phyloP scores from a whole-genome alignment of 345 rosid species.

The Eutrema japonicum region DNA sequence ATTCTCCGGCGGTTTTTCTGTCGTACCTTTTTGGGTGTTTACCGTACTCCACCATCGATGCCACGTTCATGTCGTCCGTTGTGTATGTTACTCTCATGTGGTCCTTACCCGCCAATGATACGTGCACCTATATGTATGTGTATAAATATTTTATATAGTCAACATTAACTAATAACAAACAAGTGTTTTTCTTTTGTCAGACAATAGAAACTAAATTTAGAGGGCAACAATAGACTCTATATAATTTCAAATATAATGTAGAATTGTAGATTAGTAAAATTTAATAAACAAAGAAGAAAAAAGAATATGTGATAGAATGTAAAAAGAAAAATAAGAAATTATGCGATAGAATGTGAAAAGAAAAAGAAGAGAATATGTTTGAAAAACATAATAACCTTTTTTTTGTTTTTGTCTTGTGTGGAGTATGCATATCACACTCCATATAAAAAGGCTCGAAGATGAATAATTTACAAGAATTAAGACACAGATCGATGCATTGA shows the following conservation, averaged over 20 bases:
- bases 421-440: conserved; percentile 9
- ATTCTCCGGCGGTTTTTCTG: conserved; percentile 51
- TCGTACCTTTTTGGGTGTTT: conserved; percentile 53
- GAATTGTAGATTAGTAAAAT: too few species aligned
- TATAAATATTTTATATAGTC: neutral
- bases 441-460: neutral
- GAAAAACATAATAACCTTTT: neutral
- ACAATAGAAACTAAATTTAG: too few species aligned
- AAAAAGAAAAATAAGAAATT: neutral
- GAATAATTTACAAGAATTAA: neutral
- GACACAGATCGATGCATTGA: neutral
- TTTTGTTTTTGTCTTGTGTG: neutral
- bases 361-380: neutral
- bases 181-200: neutral
- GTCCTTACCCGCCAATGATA: conserved; percentile 66
- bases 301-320: neutral
- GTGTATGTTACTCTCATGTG: conserved; percentile 72
- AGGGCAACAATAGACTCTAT: too few species aligned
- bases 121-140: conserved; percentile 61
- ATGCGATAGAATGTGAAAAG: neutral
- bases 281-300: too few species aligned
- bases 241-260: too few species aligned
- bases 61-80: conserved; percentile 53
- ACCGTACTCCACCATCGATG: conserved; percentile 73
- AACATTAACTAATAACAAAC: neutral